Evolutionary conservation across 2,329 filamentous ascomycete genomes (phyloP).

Genomic region (Colletotrichum lindemuthianum): DNA sequence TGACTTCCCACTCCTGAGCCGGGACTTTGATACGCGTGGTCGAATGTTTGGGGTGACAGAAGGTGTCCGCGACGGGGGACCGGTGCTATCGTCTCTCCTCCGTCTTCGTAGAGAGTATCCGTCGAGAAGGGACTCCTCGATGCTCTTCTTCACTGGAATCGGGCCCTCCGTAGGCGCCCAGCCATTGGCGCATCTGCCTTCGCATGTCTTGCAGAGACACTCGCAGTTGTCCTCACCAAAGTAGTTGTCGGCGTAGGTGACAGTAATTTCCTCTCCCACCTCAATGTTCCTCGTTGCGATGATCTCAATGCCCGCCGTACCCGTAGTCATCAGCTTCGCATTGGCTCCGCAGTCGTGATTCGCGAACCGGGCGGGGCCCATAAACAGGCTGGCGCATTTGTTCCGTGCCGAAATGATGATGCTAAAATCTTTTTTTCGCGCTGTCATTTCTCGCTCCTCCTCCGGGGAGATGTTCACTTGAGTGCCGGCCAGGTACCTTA

Average conservation of each 20-base stretch:
- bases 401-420: slow-evolving; percentile 94
- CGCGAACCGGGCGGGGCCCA: slow-evolving; percentile 94
- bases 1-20: slow-evolving; percentile 39
- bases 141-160: slow-evolving; percentile 57
- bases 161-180: slow-evolving; percentile 72
- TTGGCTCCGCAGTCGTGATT: slow-evolving; percentile 98
- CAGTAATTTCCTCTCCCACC: slow-evolving; percentile 93
- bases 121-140: slow-evolving; percentile 61
- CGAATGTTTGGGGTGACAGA: slow-evolving; percentile 50
- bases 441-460: slow-evolving; percentile 84
- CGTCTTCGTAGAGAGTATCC: slow-evolving; percentile 67
- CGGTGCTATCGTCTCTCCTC: slow-evolving; percentile 61
- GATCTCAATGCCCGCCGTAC: slow-evolving; percentile 89
- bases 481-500: slow-evolving; percentile 92
- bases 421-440: slow-evolving; percentile 92
- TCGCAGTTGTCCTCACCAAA: slow-evolving; percentile 96
- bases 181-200: slow-evolving; percentile 78
- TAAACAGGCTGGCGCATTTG: slow-evolving; percentile 90
- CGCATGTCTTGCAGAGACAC: slow-evolving; percentile 90
- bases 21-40: slow-evolving; percentile 40
- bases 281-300: slow-evolving; percentile 84
- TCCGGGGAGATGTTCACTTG: slow-evolving; percentile 92
- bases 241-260: slow-evolving; percentile 94
- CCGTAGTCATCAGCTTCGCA: slow-evolving; percentile 84
- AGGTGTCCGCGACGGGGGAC: slow-evolving; percentile 63